phyloP scores from a whole-genome alignment of 106 monocot species.

The Dendrobium catenatum region DNA sequence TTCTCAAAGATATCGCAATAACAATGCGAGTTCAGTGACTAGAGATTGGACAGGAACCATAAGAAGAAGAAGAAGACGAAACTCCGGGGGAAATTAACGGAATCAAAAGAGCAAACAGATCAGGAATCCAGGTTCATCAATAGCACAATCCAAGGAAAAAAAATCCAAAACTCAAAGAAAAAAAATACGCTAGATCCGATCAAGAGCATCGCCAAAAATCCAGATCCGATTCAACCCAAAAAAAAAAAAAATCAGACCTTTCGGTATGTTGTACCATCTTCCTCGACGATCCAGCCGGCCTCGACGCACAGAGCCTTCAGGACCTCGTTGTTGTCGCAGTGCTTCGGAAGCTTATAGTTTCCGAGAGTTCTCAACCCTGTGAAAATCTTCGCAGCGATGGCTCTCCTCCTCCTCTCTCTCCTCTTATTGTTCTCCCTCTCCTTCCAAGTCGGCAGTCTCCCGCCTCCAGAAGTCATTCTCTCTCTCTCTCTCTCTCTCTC shows the following conservation, averaged over 20 bases:
- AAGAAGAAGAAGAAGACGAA: background rate
- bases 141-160: background rate
- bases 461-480: conserved; percentile 5
- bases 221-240: background rate
- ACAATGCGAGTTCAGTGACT: background rate
- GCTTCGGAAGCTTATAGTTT: conserved; percentile 32
- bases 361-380: conserved; percentile 26
- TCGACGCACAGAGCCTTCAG: conserved; percentile 28
- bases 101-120: background rate
- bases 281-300: conserved; percentile 36
- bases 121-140: background rate
- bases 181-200: background rate
- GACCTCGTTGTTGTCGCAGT: conserved; percentile 48
- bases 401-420: conserved; percentile 31
- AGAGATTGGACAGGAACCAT: background rate
- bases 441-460: conserved; percentile 30
- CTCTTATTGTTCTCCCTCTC: conserved; percentile 48
- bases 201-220: background rate
- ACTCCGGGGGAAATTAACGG: background rate
- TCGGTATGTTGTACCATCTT: conserved; percentile 37
- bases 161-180: background rate
- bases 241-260: conserved; percentile 18
- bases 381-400: conserved; percentile 37
- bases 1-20: too few relatives aligned
- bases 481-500: background rate